Conservation (phyloP, 1,284 basidiomycete species). For the Waitea zeae region DNA sequence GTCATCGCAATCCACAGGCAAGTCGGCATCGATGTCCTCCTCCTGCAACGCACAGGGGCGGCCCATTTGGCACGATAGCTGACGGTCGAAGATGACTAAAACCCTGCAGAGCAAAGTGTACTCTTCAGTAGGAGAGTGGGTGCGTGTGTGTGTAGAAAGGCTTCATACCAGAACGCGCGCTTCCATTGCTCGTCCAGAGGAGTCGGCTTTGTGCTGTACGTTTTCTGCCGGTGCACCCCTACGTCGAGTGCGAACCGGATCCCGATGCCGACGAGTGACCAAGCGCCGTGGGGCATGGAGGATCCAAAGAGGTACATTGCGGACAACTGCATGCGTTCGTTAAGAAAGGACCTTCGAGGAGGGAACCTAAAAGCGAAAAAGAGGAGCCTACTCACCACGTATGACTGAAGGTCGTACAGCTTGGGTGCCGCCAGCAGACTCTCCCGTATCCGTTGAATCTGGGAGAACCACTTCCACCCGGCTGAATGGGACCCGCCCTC, state of each 20-base stretch:
- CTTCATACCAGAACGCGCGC: conserved; percentile 27
- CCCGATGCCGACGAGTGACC: conserved; percentile 24
- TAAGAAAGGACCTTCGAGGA: background rate
- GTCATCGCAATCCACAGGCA: conserved; percentile 31
- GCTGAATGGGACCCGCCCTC: conserved; percentile 17
- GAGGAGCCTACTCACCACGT: background rate
- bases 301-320: conserved; percentile 14
- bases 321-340: conserved; percentile 1
- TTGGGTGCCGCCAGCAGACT: conserved; percentile 12
- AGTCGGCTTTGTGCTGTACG: conserved; percentile 9
- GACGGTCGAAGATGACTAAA: conserved; percentile 14
- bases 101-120: conserved; percentile 7
- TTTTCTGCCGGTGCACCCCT: conserved; percentile 15
- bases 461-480: conserved; percentile 27
- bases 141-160: background rate
- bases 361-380: background rate
- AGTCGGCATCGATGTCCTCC: conserved; percentile 31
- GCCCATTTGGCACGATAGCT: conserved; percentile 24
- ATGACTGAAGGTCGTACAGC: conserved; percentile 3
- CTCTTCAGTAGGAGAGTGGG: background rate
- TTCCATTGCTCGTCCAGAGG: conserved; percentile 28
- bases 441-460: conserved; percentile 19
- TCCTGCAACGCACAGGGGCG: conserved; percentile 30
- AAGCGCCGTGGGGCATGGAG: conserved; percentile 23
- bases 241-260: conserved; percentile 22